Evolutionary conservation across 1,284 basidiomycete genomes (phyloP), one percentile per base, ranked within the genome.

Genomic region (Fomitopsis pinicola): DNA sequence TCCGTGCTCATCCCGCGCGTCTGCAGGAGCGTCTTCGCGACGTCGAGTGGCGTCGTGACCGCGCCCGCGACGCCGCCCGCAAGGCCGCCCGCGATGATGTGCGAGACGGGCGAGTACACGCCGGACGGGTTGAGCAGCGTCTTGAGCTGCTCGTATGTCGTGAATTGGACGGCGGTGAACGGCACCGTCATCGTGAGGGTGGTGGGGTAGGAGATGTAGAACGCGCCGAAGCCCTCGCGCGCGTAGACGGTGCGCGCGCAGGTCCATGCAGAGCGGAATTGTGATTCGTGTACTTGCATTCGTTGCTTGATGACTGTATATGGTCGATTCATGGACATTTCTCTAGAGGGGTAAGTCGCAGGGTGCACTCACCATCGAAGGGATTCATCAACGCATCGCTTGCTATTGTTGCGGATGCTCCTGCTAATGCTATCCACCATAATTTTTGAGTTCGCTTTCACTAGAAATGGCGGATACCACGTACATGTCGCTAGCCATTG

Each of bases 331-430:
- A 61, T 33, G 63, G 15, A 45, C 35, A 55, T 62, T 63, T 58
- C 57, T 36, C 64, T 53, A 50, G 50, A 52, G 55, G 62, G 42
- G 59, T 42, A 55, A 57, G 28, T 15, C 38, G 53, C 52, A 61
- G 42, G 57, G 55, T 57, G 19, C 73, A 38, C 52, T 15, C 74
- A 97, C 95, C 95, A 77, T 99, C 97, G 73, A 99, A 99, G 3
- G 97, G 97, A 76, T 99, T 99, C 97, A 99, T 99, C 62, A 99
- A 81, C 8, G 97, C 97, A 78, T 99, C 97, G 61, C 92, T 92
- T 2, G 95, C 92, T 68, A 97, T 92, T 22, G 97, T 98, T 0
- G 97, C 97, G 1, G 90, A 87, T 58, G 95, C 97, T 66, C 97
- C 97, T 33, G 97, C 97, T 30, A 97, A 72, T 19, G 96, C 96